Evolutionary conservation across 2,329 filamentous ascomycete species (phyloP).

Genomic region (Xylaria sp.): DNA sequence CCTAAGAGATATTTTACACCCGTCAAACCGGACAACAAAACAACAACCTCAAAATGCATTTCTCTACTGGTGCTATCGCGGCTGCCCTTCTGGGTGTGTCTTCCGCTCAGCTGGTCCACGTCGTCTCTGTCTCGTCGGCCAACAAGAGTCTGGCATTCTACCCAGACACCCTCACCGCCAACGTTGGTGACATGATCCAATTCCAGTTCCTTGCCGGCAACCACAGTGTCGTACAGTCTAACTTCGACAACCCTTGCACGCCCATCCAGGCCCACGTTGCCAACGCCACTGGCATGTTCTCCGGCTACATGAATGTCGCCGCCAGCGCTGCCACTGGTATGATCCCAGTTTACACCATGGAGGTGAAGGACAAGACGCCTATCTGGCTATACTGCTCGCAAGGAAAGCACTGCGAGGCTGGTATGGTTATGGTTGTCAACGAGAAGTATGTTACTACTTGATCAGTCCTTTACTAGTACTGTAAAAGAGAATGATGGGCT

Average conservation of each 20-base stretch:
- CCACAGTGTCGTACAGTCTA: constrained; percentile 83
- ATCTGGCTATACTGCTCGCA: constrained; percentile 85
- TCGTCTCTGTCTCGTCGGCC: constrained; percentile 71
- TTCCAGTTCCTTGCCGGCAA: constrained; percentile 76
- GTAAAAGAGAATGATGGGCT: constrained; percentile 16
- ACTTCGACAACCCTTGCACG: constrained; percentile 76
- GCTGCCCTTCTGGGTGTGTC: constrained; percentile 61
- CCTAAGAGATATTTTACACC: constrained; percentile 33
- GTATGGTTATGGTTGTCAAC: constrained; percentile 83
- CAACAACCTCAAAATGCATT: constrained; percentile 61
- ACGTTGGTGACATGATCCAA: constrained; percentile 71
- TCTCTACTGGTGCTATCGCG: constrained; percentile 57
- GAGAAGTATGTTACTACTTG: constrained; percentile 66
- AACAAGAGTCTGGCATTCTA: constrained; percentile 70
- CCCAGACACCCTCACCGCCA: constrained; percentile 72
- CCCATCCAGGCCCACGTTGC: constrained; percentile 64
- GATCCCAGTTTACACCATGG: constrained; percentile 76
- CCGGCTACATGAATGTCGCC: constrained; percentile 72
- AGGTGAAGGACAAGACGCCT: constrained; percentile 74
- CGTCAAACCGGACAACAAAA: constrained; percentile 25
- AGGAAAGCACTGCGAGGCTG: constrained; percentile 76
- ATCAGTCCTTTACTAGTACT: constrained; percentile 21
- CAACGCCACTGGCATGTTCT: constrained; percentile 70
- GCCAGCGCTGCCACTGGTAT: constrained; percentile 60
- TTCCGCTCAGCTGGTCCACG: constrained; percentile 61